phyloP scores from a whole-genome alignment of 169 alveolate species.

The Plasmodium yoelii region DNA sequence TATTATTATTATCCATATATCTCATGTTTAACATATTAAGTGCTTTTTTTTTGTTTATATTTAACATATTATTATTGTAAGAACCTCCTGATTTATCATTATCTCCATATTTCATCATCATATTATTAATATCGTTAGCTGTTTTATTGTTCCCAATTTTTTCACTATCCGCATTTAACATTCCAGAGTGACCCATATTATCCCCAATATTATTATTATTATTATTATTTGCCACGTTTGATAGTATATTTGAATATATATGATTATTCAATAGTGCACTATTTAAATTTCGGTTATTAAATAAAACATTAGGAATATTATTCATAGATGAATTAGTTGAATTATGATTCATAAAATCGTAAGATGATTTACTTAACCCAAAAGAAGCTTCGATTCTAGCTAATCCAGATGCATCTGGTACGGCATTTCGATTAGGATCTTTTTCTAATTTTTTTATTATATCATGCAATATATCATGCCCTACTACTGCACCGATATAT shows the following conservation, averaged over 20 bases:
- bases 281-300: conserved; percentile 85
- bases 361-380: conserved; percentile 85
- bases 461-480: conserved; percentile 89
- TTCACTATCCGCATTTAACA: background rate
- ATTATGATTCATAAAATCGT: conserved; percentile 57
- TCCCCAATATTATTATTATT: background rate
- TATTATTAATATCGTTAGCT: background rate
- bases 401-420: conserved; percentile 90
- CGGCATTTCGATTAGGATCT: conserved; percentile 86
- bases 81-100: conserved; percentile 5
- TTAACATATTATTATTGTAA: conserved; percentile 34
- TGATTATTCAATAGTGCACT: conserved; percentile 83
- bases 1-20: background rate
- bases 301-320: conserved; percentile 86
- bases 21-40: conserved; percentile 20
- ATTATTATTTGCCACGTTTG: conserved; percentile 82
- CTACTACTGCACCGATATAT: conserved; percentile 91
- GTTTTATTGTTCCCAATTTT: background rate
- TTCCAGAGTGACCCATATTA: background rate
- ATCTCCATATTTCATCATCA: background rate
- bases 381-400: conserved; percentile 90
- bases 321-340: conserved; percentile 83
- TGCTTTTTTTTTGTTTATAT: conserved; percentile 15
- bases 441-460: conserved; percentile 87
- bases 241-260: conserved; percentile 82